Base-by-base conservation (phyloP, 768 basidiomycete genomes). In the Termitomyces sp. region DNA sequence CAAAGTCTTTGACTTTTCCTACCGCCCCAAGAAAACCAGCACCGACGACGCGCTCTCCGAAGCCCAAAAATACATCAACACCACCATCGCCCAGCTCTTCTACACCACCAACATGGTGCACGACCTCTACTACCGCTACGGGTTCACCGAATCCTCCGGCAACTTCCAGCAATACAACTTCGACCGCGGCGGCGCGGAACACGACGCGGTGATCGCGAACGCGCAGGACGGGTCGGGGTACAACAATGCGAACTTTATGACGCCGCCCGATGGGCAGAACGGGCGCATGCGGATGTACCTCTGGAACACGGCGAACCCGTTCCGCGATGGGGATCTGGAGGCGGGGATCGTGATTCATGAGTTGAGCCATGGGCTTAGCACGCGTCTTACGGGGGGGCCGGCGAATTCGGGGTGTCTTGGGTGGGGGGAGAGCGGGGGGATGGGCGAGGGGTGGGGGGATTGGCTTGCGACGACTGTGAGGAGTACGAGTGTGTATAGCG, bases 161-260 rank as follows among this genome's bases (percentile, higher is more conserved):
- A 98, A 99, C 81, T 99, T 98, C 88, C 96, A 99, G 74, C 93
- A 95, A 67, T 83, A 92, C 81, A 98, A 98, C 84, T 96, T 95
- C 66, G 95, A 87, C 1, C 85, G 87, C 43, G 96, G 95, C 30
- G 96, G 96, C 23, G 73, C 74, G 56, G 94, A 93, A 68, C 84
- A 84, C 62, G 95, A 99, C 64, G 94, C 86, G 35, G 92, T 99
- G 59, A 93, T 97, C 61, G 85, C 91, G 56, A 96, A 96, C 67
- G 96, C 96, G 2, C 94, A 98, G 73, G 96, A 98, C 65, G 96
- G 96, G 43, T 88, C 85, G 14, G 95, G 95, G 1, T 95, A 84
- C 76, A 95, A 92, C 77, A 93, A 93, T 59, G 92, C 91, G 50
- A 95, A 95, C 79, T 95, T 91, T 73, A 88, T 88, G 88, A 91